Evolutionary conservation across 441 rosid genomes (phyloP), one percentile per base, ranked within the genome.

Genomic region (Hura crepitans): DNA sequence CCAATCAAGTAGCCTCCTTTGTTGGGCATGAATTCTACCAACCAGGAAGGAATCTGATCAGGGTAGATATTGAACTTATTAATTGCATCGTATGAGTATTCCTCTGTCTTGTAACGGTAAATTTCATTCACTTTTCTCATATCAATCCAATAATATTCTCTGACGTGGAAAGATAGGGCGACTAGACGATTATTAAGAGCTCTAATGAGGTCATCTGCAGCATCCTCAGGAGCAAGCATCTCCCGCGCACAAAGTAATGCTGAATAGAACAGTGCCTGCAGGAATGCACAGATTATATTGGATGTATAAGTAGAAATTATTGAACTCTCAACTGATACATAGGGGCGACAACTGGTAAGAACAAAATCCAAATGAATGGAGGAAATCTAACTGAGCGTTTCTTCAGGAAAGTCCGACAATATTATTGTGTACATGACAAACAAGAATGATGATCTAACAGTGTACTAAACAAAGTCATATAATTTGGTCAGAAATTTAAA

Each of bases 61-160:
- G 94, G 97, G 77, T 88, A 92, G 37, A 92, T 92, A 72, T 92
- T 92, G 80, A 92, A 92, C 85, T 92, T 92, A 46, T 89, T 92
- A 65, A 89, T 96, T 0, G 96, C 97, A 43, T 92, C 94, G 10
- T 84, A 92, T 20, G 97, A 92, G 85, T 92, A 90, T 69, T 92
- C 97, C 43, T 79, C 83, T 0, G 85, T 82, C 74, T 70, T 77
- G 78, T 79, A 82, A 3, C 80, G 81, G 63, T 82, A 82, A 9
- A 82, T 79, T 66, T 79, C 85, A 67, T 82, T 82, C 20, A 79
- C 13, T 53, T 82, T 82, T 62, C 46, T 79, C 74, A 72, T 56
- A 71, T 79, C 85, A 3, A 75, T 77, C 83, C 83, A 92, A 68
- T 89, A 92, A 78, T 92, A 92, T 65, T 92, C 97, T 62, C 96